Conservation (phyloP, 1,139 yeast genomes). For the Yamadazyma diospyri region DNA sequence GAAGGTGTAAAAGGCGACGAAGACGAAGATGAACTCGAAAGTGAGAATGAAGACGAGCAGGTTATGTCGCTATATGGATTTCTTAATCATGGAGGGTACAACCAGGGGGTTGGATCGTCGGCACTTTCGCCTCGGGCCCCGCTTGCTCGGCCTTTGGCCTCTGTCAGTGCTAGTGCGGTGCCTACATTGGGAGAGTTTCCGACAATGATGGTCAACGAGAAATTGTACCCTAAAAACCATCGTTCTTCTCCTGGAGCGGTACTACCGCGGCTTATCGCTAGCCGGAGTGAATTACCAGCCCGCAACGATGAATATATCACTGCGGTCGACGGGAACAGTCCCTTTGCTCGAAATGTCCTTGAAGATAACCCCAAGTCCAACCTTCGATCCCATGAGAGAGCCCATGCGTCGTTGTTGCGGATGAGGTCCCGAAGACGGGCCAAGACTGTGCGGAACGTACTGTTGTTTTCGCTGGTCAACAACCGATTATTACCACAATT, state of each 20-base stretch:
- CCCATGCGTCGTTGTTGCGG: constrained; percentile 63
- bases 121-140: constrained; percentile 26
- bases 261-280: constrained; percentile 11
- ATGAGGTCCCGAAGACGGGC: constrained; percentile 59
- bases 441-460: constrained; percentile 38
- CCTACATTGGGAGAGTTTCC: constrained; percentile 48
- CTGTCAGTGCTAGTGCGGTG: constrained; percentile 23
- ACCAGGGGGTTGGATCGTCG: constrained; percentile 15
- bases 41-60: constrained; percentile 49
- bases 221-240: constrained; percentile 20
- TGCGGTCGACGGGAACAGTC: constrained; percentile 6
- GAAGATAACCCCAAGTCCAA: constrained; percentile 30
- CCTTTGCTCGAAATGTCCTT: constrained; percentile 13
- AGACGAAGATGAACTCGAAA: constrained; percentile 26
- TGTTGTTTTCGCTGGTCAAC: constrained; percentile 24
- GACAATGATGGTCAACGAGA: constrained; percentile 31
- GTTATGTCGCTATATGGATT: constrained; percentile 50
- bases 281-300: no score
- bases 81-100: constrained; percentile 27
- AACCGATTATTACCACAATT: constrained; percentile 21
- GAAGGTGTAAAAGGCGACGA: constrained; percentile 4
- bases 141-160: constrained; percentile 16
- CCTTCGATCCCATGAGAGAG: constrained; percentile 54
- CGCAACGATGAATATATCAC: constrained; percentile 5
- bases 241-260: constrained; percentile 10